Evolutionary conservation across 495 filamentous ascomycete species (phyloP).

Genomic region (Penicillium waksmanii): DNA sequence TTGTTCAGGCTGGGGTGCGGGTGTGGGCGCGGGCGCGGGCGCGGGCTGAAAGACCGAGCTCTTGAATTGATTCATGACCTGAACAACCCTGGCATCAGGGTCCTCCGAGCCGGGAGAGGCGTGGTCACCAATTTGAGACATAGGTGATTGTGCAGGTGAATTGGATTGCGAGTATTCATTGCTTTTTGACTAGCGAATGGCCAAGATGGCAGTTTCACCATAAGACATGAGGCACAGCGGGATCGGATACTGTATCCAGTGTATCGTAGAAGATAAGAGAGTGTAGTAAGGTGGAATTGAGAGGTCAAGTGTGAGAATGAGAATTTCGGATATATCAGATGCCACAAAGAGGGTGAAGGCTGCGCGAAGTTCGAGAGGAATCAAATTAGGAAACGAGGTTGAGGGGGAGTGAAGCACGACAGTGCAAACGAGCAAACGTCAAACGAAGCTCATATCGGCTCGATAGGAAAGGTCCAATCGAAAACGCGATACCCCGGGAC

Average conservation of each 20-base stretch:
- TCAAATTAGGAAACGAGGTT: too few species aligned
- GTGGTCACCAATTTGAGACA: background rate
- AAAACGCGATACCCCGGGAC: background rate
- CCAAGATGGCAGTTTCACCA: too few species aligned
- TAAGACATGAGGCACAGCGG: background rate
- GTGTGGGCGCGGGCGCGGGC: background rate
- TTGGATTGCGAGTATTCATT: background rate
- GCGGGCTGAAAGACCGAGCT: background rate
- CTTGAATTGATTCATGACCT: constrained; percentile 24
- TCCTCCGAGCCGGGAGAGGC: constrained; percentile 14
- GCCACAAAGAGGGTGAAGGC: too few species aligned
- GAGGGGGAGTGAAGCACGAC: too few species aligned
- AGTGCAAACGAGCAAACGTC: too few species aligned
- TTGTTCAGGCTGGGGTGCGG: background rate
- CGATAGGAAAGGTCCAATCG: background rate
- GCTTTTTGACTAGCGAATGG: too few species aligned
- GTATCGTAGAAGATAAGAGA: background rate
- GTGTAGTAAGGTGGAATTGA: too few species aligned
- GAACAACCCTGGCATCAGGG: constrained; percentile 23
- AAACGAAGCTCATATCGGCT: too few species aligned
- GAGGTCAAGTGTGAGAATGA: too few species aligned
- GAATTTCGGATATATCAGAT: too few species aligned
- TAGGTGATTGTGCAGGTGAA: background rate
- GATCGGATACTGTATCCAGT: background rate
- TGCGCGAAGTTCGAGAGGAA: too few species aligned